phyloP scores from a whole-genome alignment of 2,329 filamentous ascomycete species.

The Endothia cerciana region DNA sequence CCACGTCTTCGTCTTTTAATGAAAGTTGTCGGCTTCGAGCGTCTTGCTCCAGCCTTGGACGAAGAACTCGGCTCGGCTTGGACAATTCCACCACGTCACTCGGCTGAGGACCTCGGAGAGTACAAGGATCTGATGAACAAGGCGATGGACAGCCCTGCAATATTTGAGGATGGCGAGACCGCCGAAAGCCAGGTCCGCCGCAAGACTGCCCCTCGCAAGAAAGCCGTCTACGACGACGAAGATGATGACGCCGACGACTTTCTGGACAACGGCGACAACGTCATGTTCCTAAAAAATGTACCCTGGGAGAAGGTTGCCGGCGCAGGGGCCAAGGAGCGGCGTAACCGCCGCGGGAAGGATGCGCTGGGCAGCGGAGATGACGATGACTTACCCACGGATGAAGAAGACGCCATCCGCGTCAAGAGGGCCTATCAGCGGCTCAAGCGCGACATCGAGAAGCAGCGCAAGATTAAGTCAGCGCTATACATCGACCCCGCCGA shows the following conservation, averaged over 20 bases:
- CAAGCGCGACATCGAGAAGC: constrained; percentile 75
- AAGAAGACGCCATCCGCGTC: constrained; percentile 51
- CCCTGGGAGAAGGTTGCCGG: constrained; percentile 39
- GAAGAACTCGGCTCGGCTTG: constrained; percentile 78
- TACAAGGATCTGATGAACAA: constrained; percentile 74
- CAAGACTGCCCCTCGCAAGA: constrained; percentile 60
- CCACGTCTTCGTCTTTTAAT: constrained; percentile 84
- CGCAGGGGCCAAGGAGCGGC: constrained; percentile 63
- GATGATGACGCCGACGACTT: constrained; percentile 58
- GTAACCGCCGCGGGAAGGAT: constrained; percentile 51
- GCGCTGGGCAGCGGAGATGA: constrained; percentile 48
- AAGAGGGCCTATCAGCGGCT: constrained; percentile 47
- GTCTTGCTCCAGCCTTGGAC: constrained; percentile 56
- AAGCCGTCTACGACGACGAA: constrained; percentile 67
- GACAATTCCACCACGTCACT: constrained; percentile 71
- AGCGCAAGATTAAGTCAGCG: constrained; percentile 80
- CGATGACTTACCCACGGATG: constrained; percentile 52
- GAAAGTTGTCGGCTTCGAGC: constrained; percentile 72
- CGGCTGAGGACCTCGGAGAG: constrained; percentile 68
- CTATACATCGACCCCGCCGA: constrained; percentile 82
- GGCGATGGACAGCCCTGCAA: constrained; percentile 76
- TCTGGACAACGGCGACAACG: constrained; percentile 55
- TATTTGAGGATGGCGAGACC: constrained; percentile 73
- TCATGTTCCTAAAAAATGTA: constrained; percentile 69
- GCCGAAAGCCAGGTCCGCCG: constrained; percentile 81